Evolutionary conservation across 306 rosid genomes (phyloP).

Genomic region (Vachellia collinsii): DNA sequence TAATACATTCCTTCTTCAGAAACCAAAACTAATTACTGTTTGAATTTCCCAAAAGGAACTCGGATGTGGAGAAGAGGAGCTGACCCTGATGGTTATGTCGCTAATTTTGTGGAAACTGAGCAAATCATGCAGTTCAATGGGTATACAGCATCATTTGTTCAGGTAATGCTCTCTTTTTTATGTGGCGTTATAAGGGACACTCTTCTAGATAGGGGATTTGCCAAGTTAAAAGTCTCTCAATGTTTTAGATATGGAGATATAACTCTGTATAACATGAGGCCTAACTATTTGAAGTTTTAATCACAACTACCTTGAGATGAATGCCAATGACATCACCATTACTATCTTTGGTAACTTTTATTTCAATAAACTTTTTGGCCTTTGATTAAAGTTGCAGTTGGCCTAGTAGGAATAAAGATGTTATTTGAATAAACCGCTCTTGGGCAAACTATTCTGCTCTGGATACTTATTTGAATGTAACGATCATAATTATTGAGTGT

Average conservation of each 20-base stretch:
- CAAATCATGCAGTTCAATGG: slow-evolving; percentile 81
- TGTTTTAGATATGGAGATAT: neutral
- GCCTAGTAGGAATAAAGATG: slow-evolving; percentile 7
- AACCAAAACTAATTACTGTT: neutral
- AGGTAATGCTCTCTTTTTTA: slow-evolving; percentile 52
- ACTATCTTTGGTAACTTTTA: slow-evolving; percentile 26
- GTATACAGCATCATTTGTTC: slow-evolving; percentile 74
- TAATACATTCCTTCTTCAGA: neutral
- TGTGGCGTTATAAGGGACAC: neutral
- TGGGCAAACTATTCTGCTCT: neutral
- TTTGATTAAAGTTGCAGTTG: slow-evolving; percentile 13
- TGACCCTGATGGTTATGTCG: slow-evolving; percentile 86
- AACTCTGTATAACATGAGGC: neutral
- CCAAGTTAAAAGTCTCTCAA: neutral
- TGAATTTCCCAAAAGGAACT: slow-evolving; percentile 61
- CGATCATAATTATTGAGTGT: slow-evolving; percentile 22
- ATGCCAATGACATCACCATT: slow-evolving; percentile 13
- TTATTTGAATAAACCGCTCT: neutral
- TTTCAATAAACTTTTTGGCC: slow-evolving; percentile 10
- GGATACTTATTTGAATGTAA: slow-evolving; percentile 28
- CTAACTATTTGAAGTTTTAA: slow-evolving; percentile 3
- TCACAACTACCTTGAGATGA: slow-evolving; percentile 25
- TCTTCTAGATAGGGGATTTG: neutral
- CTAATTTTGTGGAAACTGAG: slow-evolving; percentile 85
- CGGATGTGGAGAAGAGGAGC: slow-evolving; percentile 98